Evolutionary conservation across 352 stramenopile genomes (phyloP), one percentile per base, ranked within the genome.

Genomic region (Blastocystis sp.): DNA sequence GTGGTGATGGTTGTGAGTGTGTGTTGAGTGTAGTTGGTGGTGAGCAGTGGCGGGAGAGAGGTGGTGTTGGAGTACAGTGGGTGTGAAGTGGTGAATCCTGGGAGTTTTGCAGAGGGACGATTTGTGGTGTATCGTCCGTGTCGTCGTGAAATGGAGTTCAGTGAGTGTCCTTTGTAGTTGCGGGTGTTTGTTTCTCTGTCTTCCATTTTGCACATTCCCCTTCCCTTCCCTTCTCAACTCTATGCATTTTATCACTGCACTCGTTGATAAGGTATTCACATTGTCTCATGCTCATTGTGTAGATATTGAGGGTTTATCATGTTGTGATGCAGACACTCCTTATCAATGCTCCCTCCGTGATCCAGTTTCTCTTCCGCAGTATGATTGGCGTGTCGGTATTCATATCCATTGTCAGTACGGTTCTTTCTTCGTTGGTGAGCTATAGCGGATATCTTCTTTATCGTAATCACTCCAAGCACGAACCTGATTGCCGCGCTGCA

Each of bases 361-460:
- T 84, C 11, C 74, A 84, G 48, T 66, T 60, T 14, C 48, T 84
- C 45, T 84, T 84, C 45, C 74, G 74, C 19, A 84, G 74, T 56
- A 84, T 84, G 74, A 69, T 84, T 43, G 74, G 74, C 2, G 19
- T 84, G 23, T 40, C 21, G 19, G 23, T 67, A 38, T 28, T 69
- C 48, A 34, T 23, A n/a, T 48, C 52, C n/a, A 3, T 84, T 21
- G 19, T 67, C 56, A 84, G 74, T 84, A 34, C 28, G 45, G 14
- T 67, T 43, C 21, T 41, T 41, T 19, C n/a, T 19, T 53, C 53
- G 11, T 23, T 17, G 5, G 38, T 84, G 14, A 66, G 19, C n/a
- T 14, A 52, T 84, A 84, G 74, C 69, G 23, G n/a, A 62, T 45
- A 56, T 84, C 28, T 84, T 62, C 10, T 69, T 84, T 62, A 56